These are phyloP conservation scores for Endotrypanum monterogeii DNA, from an alignment of 208 protist species.

Conservation along the genomic window DNA sequence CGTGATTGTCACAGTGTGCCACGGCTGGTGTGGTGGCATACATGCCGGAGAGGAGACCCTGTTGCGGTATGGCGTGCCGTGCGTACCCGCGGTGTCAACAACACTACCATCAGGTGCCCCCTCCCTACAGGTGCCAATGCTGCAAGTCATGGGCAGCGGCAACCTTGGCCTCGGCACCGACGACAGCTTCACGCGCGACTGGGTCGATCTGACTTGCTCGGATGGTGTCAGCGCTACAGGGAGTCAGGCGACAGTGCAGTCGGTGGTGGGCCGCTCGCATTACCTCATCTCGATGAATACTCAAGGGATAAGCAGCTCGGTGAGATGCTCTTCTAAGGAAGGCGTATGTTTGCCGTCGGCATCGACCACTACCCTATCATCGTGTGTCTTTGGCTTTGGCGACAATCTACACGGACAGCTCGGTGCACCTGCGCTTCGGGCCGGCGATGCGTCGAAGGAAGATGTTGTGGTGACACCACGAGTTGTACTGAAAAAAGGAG, in stretches of 20 bases:
- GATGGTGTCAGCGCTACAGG: neutral
- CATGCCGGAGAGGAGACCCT: slow-evolving; percentile 71
- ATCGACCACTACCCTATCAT: neutral
- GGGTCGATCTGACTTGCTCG: slow-evolving; percentile 14
- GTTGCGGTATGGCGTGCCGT: slow-evolving; percentile 34
- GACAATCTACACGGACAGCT: slow-evolving; percentile 84
- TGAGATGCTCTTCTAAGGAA: neutral
- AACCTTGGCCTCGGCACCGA: slow-evolving; percentile 59
- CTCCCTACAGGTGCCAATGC: slow-evolving; percentile 3
- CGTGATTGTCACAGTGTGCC: neutral
- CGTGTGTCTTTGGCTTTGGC: slow-evolving; percentile 69
- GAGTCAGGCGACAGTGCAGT: slow-evolving; percentile 9
- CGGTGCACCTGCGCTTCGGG: slow-evolving; percentile 16
- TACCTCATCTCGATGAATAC: slow-evolving; percentile 40
- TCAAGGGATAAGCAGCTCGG: neutral
- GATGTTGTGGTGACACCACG: slow-evolving; percentile 22
- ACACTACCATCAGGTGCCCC: neutral
- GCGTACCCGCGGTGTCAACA: neutral
- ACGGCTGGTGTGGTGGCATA: slow-evolving; percentile 9
- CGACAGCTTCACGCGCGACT: slow-evolving; percentile 37
- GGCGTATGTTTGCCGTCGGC: neutral
- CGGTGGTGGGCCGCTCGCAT: slow-evolving; percentile 59
- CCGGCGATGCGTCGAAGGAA: neutral
- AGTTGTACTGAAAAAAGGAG: slow-evolving; percentile 35
- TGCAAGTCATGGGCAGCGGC: slow-evolving; percentile 55